Conservation (phyloP, 2,329 filamentous ascomycete genomes). For the Pestalotiopsis fici region DNA sequence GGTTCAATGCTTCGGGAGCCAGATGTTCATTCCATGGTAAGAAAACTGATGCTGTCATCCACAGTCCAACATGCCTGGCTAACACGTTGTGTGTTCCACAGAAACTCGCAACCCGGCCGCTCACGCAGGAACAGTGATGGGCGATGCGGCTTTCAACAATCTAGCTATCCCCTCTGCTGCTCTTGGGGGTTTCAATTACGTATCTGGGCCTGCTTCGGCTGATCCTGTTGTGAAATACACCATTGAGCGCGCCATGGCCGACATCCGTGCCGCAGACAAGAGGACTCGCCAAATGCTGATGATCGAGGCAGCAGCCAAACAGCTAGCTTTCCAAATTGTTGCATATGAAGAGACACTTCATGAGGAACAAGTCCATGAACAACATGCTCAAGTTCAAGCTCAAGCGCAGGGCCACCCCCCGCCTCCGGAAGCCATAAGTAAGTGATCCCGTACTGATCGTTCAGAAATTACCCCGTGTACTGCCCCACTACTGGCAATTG, state of each 20-base stretch:
- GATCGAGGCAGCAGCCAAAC: conserved; percentile 55
- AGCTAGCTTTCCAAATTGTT: conserved; percentile 53
- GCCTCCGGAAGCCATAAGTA: conserved; percentile 11
- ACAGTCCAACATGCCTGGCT: not conserved
- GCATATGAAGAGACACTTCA: conserved; percentile 47
- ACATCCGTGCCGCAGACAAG: conserved; percentile 43
- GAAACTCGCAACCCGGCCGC: conserved; percentile 46
- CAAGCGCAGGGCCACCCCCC: conserved; percentile 8
- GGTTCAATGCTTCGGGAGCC: conserved; percentile 63
- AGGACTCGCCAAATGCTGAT: conserved; percentile 48
- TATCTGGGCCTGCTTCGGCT: conserved; percentile 29
- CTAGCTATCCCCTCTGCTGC: conserved; percentile 28
- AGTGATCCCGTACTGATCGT: not conserved
- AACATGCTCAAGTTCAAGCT: conserved; percentile 15
- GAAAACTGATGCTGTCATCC: conserved; percentile 17
- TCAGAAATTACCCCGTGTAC: not conserved
- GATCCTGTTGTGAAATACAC: conserved; percentile 42
- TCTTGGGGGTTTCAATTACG: conserved; percentile 31
- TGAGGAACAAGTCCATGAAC: conserved; percentile 28
- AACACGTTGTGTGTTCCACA: conserved; percentile 24
- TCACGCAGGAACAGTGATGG: conserved; percentile 29
- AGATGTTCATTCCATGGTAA: conserved; percentile 62
- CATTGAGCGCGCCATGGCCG: conserved; percentile 46
- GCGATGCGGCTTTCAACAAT: conserved; percentile 27
- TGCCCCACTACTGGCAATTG: no score